Conservation (phyloP, 2,329 filamentous ascomycete genomes). For the Neocatenulostroma microsporum region DNA sequence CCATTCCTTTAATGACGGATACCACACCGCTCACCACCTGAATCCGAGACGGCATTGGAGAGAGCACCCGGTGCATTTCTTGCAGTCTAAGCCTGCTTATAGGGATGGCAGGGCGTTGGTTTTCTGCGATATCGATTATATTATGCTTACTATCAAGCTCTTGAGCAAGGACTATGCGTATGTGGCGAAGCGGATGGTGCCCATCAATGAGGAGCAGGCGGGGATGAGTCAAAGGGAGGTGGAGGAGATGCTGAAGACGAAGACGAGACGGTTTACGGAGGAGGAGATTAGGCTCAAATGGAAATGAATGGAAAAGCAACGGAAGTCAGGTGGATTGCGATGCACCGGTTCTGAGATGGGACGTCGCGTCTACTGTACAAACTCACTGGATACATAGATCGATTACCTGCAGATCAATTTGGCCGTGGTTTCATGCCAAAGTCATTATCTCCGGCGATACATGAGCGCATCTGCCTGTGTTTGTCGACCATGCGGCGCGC, state of each 20-base stretch:
- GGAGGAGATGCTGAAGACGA: slow-evolving; percentile 53
- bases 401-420: too few relatives aligned
- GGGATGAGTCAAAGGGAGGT: slow-evolving; percentile 57
- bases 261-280: slow-evolving; percentile 59
- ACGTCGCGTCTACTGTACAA: too few relatives aligned
- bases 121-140: slow-evolving; percentile 73
- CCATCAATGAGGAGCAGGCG: slow-evolving; percentile 60
- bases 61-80: slow-evolving; percentile 66
- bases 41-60: slow-evolving; percentile 75
- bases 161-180: slow-evolving; percentile 63
- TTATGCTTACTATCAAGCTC: slow-evolving; percentile 64
- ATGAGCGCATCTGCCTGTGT: too few relatives aligned
- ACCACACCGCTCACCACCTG: slow-evolving; percentile 73
- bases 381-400: too few relatives aligned
- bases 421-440: too few relatives aligned
- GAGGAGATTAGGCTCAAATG: slow-evolving; percentile 57
- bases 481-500: too few relatives aligned
- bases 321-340: background rate
- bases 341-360: too few relatives aligned
- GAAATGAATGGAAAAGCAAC: slow-evolving; percentile 9
- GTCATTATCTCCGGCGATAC: too few relatives aligned
- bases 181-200: slow-evolving; percentile 63
- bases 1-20: slow-evolving; percentile 75
- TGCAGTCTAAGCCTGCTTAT: slow-evolving; percentile 62
- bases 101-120: slow-evolving; percentile 60